Conservation (phyloP, 306 rosid genomes). For the Dryas alaskensis region DNA sequence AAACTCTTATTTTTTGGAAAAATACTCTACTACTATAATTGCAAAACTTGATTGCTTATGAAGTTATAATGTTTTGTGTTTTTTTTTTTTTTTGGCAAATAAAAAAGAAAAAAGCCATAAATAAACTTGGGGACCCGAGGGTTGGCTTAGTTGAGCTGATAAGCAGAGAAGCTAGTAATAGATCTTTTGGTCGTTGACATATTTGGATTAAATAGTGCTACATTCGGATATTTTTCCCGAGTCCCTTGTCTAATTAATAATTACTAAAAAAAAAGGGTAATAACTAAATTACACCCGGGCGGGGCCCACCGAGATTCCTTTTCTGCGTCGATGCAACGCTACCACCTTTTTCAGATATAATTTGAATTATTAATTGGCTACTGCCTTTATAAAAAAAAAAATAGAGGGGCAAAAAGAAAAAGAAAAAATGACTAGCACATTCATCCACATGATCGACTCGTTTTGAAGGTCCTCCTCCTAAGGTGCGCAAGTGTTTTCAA, state of each 20-base stretch:
- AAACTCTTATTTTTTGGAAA: too few species aligned
- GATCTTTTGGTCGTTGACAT: conserved; percentile 7
- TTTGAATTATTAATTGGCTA: conserved; percentile 18
- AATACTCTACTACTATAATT: too few species aligned
- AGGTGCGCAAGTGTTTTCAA: conserved; percentile 8
- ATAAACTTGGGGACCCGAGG: neutral
- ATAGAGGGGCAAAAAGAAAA: neutral
- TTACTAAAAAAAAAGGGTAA: neutral
- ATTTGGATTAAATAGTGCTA: neutral
- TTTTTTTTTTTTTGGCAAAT: too few species aligned
- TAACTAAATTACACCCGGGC: neutral
- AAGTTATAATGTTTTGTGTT: too few species aligned
- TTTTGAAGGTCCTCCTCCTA: neutral
- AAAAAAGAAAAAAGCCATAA: neutral
- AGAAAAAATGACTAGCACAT: neutral
- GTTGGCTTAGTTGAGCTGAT: neutral
- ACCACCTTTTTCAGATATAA: conserved; percentile 6
- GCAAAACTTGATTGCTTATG: too few species aligned
- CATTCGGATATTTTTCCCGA: neutral
- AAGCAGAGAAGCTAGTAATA: neutral
- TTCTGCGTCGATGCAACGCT: conserved; percentile 26
- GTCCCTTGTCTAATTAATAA: neutral
- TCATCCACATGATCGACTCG: conserved; percentile 9
- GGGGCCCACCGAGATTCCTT: conserved; percentile 25
- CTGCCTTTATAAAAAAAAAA: neutral